phyloP scores from a whole-genome alignment of 2,329 filamentous ascomycete species.

The Alternaria sp. region DNA sequence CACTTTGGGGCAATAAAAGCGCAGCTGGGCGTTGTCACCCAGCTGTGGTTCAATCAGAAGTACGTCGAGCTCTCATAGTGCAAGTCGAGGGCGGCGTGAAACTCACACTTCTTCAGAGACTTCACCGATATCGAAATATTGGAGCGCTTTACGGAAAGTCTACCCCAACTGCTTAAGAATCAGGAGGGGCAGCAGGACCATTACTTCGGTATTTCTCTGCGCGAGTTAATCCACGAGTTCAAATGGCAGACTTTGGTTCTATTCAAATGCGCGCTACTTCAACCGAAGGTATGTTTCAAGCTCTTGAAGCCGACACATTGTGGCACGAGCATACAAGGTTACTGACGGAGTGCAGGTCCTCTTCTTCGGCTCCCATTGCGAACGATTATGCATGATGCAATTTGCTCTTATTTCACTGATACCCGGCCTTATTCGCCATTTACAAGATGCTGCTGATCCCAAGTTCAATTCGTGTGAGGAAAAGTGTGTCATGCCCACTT shows the following conservation, averaged over 20 bases:
- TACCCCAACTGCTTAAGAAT: constrained; percentile 64
- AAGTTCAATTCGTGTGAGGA: constrained; percentile 84
- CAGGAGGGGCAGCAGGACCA: constrained; percentile 80
- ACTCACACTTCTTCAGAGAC: constrained; percentile 59
- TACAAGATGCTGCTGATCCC: constrained; percentile 97
- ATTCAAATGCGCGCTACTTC: constrained; percentile 89
- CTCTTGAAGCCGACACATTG: not conserved
- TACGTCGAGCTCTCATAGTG: constrained; percentile 44
- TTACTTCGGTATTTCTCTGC: constrained; percentile 82
- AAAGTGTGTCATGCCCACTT: constrained; percentile 76
- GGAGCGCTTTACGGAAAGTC: constrained; percentile 85
- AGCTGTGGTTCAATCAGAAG: constrained; percentile 94
- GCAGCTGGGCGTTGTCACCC: constrained; percentile 86
- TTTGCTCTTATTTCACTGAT: constrained; percentile 96
- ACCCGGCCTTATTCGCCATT: constrained; percentile 84
- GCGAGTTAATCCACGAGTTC: constrained; percentile 93
- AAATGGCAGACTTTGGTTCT: constrained; percentile 93
- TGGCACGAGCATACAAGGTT: not conserved
- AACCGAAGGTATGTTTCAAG: constrained; percentile 76
- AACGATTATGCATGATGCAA: constrained; percentile 96
- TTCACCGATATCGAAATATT: constrained; percentile 93
- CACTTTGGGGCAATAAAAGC: constrained; percentile 90
- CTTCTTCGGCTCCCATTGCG: constrained; percentile 96
- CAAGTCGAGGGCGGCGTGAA: not conserved
- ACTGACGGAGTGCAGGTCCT: constrained; percentile 72